phyloP scores from a whole-genome alignment of 805 yeast genomes.

The Debaryomyces maramus region DNA sequence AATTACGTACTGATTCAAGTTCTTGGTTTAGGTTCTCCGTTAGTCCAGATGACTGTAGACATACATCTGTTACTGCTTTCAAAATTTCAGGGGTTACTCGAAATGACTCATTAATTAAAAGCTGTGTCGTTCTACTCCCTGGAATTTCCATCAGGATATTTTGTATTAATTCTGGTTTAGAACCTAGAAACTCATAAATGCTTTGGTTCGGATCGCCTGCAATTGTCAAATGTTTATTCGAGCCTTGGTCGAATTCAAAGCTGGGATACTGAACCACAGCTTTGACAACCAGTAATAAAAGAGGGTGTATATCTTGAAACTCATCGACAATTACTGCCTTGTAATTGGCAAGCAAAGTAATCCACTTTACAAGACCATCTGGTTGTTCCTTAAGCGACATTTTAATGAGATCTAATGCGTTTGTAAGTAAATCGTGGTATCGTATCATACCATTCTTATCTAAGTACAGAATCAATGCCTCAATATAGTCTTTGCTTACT shows the following conservation, averaged over 20 bases:
- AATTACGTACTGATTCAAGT: background rate
- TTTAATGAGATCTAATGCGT: constrained; percentile 29
- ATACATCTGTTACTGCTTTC: constrained; percentile 36
- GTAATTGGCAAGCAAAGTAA: constrained; percentile 24
- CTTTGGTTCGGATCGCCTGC: constrained; percentile 76
- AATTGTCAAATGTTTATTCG: constrained; percentile 53
- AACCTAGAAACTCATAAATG: constrained; percentile 66
- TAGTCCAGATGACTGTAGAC: constrained; percentile 11
- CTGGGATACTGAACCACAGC: constrained; percentile 38
- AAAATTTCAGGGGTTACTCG: constrained; percentile 62
- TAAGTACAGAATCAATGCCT: constrained; percentile 27
- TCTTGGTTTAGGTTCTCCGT: constrained; percentile 1
- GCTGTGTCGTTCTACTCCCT: constrained; percentile 19
- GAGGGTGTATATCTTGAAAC: constrained; percentile 66
- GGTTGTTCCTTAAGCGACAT: constrained; percentile 22
- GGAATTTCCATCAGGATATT: constrained; percentile 23
- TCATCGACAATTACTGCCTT: constrained; percentile 62
- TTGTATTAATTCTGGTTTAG: constrained; percentile 38
- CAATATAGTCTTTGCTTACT: constrained; percentile 28
- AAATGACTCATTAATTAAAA: constrained; percentile 52
- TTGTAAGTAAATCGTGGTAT: constrained; percentile 36
- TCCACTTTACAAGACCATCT: constrained; percentile 8
- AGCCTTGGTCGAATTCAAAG: constrained; percentile 7
- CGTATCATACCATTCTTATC: constrained; percentile 34
- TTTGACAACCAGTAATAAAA: constrained; percentile 45